Base-by-base conservation (phyloP, 139 green algal genomes). In the Spirogloea muscicola region DNA sequence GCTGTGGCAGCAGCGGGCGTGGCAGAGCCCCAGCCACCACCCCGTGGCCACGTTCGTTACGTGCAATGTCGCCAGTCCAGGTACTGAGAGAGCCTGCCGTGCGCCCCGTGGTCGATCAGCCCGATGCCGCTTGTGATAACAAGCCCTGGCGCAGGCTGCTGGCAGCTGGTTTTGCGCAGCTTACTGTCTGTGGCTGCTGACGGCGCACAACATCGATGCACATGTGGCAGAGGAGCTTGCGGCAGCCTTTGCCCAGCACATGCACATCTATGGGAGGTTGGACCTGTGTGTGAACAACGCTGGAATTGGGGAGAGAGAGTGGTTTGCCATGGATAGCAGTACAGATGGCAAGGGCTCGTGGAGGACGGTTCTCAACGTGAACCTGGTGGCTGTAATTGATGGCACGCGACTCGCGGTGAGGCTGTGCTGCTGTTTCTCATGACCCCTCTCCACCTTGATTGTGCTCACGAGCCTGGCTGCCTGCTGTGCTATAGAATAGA, bases 281-380 rank as follows among this genome's bases (percentile, higher is more conserved):
- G 78, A 84, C 48, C 52, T 84, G 4, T 82, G 63, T 41, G 21
- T 80, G 1, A 84, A 82, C 64, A 84, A 85, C 39, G 76, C 78
- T 31, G 78, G 61, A 2, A 78, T 84, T 10, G 77, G 42, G 5
- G 79, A 84, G 43, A 77, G 43, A 2, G 40, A 76, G 1, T 41
- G 41, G 46, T 76, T 61, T 7, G 7, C 72, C 10, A 18, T 59
- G 37, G 71, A 79, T 29, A 18, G 10, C 36, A 51, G 29, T 7
- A 10, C 25, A 64, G 34, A 66, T 3, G 58, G 71, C 18, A n/a
- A 40, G 21, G 25, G 21, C 3, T 34, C 21, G 7, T 75, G 68
- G 42, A 25, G 44, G 21, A 9, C 3, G 5, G 37, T 48, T 27
- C 2, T 82, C 18, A 36, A 79, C 2, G 44, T 82, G 43, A 82